These are phyloP conservation scores for Crucibulum cyathiforme DNA, from an alignment of 1,284 basidiomycete species.

Conservation along the genomic window DNA sequence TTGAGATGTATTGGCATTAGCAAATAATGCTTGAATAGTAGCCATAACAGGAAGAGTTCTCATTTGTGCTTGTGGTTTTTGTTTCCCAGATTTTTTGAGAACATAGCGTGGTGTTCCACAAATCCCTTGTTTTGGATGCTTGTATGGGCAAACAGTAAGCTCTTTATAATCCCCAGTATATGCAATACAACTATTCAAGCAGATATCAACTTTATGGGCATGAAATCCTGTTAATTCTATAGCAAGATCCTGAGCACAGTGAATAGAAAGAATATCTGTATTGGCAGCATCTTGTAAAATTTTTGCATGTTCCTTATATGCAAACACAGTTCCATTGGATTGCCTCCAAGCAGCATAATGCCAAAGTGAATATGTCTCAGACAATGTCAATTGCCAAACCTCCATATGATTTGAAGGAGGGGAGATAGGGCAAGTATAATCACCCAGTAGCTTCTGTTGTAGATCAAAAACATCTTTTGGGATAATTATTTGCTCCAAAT, in stretches of 20 bases:
- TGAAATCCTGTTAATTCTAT: conserved; percentile 16
- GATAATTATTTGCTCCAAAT: no score
- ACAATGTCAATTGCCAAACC: not conserved
- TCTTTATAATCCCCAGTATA: conserved; percentile 27
- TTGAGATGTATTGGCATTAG: no score
- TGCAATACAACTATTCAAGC: conserved; percentile 31
- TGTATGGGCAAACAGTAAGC: conserved; percentile 18
- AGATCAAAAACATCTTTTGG: no score
- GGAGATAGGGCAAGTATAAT: not conserved
- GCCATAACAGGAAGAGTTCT: no score
- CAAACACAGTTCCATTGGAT: conserved; percentile 28
- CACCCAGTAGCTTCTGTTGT: not conserved
- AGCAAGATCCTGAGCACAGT: conserved; percentile 20
- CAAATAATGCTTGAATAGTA: no score
- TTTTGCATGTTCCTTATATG: conserved; percentile 22
- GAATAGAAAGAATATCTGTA: conserved; percentile 16
- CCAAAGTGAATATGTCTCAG: conserved; percentile 15
- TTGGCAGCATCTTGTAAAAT: conserved; percentile 17
- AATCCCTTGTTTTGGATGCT: no score
- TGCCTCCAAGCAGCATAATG: conserved; percentile 31
- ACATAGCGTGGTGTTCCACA: no score
- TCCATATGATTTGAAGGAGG: not conserved
- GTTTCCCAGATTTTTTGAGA: no score
- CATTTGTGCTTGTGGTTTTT: no score
- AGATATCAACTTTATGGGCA: conserved; percentile 28